These are phyloP conservation scores for Podospora tetraspora DNA, from an alignment of 495 filamentous ascomycete genomes.

Conservation along the genomic window DNA sequence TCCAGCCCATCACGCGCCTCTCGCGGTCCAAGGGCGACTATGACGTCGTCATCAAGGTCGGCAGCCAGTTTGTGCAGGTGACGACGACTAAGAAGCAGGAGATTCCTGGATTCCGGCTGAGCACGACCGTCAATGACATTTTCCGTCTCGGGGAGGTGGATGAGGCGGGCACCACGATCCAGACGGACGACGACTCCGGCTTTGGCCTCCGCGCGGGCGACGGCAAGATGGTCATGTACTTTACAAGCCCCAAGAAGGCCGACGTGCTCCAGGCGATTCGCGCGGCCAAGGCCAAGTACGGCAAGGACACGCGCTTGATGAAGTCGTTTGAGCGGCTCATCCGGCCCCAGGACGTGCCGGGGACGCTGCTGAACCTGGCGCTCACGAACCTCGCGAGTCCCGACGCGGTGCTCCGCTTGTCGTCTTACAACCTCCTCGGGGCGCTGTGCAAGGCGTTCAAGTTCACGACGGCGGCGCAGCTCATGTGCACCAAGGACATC, in stretches of 20 bases:
- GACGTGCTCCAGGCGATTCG: conserved; percentile 58
- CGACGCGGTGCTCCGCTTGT: conserved; percentile 51
- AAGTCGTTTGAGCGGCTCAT: conserved; percentile 57
- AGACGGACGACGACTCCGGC: conserved; percentile 60
- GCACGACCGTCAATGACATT: conserved; percentile 60
- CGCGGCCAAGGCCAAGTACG: conserved; percentile 53
- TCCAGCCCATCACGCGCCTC: conserved; percentile 56
- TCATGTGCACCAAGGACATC: conserved; percentile 55
- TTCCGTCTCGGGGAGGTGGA: conserved; percentile 60
- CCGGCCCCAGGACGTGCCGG: conserved; percentile 62
- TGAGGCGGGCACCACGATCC: conserved; percentile 55
- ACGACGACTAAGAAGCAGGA: conserved; percentile 63
- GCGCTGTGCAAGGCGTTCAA: conserved; percentile 60
- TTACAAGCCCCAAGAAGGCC: conserved; percentile 54
- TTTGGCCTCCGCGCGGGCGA: conserved; percentile 62
- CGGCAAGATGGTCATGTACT: conserved; percentile 63
- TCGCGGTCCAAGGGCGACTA: conserved; percentile 63
- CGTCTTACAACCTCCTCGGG: conserved; percentile 59
- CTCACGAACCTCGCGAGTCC: conserved; percentile 57
- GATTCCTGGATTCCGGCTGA: conserved; percentile 52
- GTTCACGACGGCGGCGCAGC: conserved; percentile 53
- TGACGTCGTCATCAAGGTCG: conserved; percentile 59
- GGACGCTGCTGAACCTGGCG: conserved; percentile 59
- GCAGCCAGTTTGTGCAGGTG: conserved; percentile 62
- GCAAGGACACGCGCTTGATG: conserved; percentile 51